Evolutionary conservation across 176 grass and related monocot species (phyloP), one percentile per base, ranked within the genome.

Genomic region (Musa beccarii): DNA sequence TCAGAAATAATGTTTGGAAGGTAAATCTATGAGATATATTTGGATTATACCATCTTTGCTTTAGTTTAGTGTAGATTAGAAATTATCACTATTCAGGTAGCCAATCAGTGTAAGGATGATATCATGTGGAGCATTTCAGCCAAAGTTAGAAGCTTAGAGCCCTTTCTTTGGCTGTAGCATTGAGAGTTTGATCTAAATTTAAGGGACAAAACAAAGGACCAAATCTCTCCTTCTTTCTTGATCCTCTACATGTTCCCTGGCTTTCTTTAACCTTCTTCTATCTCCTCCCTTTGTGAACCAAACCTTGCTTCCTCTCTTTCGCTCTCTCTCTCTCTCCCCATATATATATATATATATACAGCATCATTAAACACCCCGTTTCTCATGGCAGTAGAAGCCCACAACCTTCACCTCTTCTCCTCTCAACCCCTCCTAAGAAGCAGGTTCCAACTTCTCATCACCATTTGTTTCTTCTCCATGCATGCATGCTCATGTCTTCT

Each of bases 361-460:
- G 34, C 34, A 43, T 43, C 3, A 43, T 5, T 0, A 6, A 43
- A 43, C 34, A 4, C 29, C 2, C 65, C 80, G n/a, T 71, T 69
- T 21, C 43, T 10, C 54, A 92, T 89, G 89, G 92, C 80, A 59
- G 87, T 96, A 57, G 80, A 96, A 51, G 78, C 80, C 62, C 77
- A 81, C 57, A 71, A 83, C 63, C 73, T 89, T 0, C 83, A 75
- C 64, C 81, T 77, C 73, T 43, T 81, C 55, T 70, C 66, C 54
- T 23, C 59, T 49, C 74, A 76, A 64, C 34, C 4, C 3, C 43
- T 76, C 56, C 74, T 64, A 28, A 63, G 56, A 64, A 83, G 79
- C 54, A 77, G 77, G 62, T 81, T 72, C 34, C 34, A 43, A 43
- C 34, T 43, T 43, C 34, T 43, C 34, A 43, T 43, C 34, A 43